phyloP scores from a whole-genome alignment of 345 rosid species.

The Acer yangbiense region DNA sequence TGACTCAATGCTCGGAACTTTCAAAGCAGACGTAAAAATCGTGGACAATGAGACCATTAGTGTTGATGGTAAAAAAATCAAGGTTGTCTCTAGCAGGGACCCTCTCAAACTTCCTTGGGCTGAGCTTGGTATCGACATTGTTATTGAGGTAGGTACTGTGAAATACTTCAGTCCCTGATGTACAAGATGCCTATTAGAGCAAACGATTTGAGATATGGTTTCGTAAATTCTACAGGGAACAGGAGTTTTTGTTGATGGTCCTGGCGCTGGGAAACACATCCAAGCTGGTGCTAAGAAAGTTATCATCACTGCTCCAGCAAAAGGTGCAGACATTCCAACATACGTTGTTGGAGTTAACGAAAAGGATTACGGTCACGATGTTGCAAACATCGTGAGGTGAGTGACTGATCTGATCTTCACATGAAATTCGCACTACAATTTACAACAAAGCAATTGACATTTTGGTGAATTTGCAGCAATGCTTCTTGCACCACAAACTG shows the following conservation, averaged over 20 bases:
- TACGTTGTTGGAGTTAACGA: slow-evolving; percentile 96
- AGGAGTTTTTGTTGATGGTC: slow-evolving; percentile 99
- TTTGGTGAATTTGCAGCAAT: slow-evolving; percentile 54
- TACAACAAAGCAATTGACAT: slow-evolving; percentile 1
- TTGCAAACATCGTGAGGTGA: slow-evolving; percentile 81
- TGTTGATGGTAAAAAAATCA: slow-evolving; percentile 88
- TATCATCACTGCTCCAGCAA: slow-evolving; percentile 96
- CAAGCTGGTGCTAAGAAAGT: slow-evolving; percentile 99
- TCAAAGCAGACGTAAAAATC: slow-evolving; percentile 88
- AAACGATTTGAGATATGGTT: neutral
- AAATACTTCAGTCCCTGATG: neutral
- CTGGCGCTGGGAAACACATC: slow-evolving; percentile 98
- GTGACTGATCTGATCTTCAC: slow-evolving; percentile 4
- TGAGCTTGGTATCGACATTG: slow-evolving; percentile 95
- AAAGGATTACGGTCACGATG: slow-evolving; percentile 72
- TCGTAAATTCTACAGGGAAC: slow-evolving; percentile 59
- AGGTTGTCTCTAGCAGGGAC: slow-evolving; percentile 90
- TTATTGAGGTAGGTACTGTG: slow-evolving; percentile 64
- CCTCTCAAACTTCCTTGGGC: slow-evolving; percentile 99
- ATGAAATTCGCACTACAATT: neutral
- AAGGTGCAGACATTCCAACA: slow-evolving; percentile 98
- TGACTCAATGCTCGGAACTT: slow-evolving; percentile 94
- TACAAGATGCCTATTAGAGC: neutral
- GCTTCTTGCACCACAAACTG: slow-evolving; percentile 99
- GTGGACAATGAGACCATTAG: slow-evolving; percentile 73